Base-by-base conservation (phyloP, 352 stramenopile genomes). In the Phytopythium sindhum region DNA sequence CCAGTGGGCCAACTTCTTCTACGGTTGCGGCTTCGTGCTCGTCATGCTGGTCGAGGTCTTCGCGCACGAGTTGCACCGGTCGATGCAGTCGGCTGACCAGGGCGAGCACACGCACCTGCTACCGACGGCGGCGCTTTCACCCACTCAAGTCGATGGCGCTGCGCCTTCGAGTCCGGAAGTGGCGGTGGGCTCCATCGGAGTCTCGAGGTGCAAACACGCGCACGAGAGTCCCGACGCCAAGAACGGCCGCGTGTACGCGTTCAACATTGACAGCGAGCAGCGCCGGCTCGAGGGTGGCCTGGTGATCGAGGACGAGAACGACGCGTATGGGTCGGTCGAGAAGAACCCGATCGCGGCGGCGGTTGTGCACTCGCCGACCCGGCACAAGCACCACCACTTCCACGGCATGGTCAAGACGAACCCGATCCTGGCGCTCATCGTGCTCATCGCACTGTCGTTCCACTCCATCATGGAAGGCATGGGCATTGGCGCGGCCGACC, bases 391-490 rank as follows among this genome's bases (percentile, higher is more conserved):
- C 61, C 77, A 79, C 19, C 81, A 92, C 61, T 76, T 85, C 42
- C 75, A 89, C 67, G 75, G 73, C 28, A 80, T 93, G 52, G 76
- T 91, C 47, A 75, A 88, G 58, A 66, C 65, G 17, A 89, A 89
- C 45, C 78, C 79, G 19, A 68, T 86, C 29, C 60, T 93, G 33
- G 82, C 84, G 29, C 74, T 91, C n/a, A 72, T 90, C 10, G 74
- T 95, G n/a, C 91, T 93, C 64, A 65, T 80, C 15, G 86, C 86
- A 37, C 69, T 95, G 37, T 95, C 86, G 4, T 93, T 95, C 69
- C 86, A 95, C 65, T 95, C 86, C 15, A 66, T 93, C 28, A 91
- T 95, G 84, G 86, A 95, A 70, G 86, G 86, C 45, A 90, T 95
- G 74, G 86, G 84, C 62, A 80, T 95, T 44, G 86, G 86, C 23